Evolutionary conservation across 805 yeast species (phyloP), one percentile per base, ranked within the genome.

Genomic region (Sungouiella blattae): DNA sequence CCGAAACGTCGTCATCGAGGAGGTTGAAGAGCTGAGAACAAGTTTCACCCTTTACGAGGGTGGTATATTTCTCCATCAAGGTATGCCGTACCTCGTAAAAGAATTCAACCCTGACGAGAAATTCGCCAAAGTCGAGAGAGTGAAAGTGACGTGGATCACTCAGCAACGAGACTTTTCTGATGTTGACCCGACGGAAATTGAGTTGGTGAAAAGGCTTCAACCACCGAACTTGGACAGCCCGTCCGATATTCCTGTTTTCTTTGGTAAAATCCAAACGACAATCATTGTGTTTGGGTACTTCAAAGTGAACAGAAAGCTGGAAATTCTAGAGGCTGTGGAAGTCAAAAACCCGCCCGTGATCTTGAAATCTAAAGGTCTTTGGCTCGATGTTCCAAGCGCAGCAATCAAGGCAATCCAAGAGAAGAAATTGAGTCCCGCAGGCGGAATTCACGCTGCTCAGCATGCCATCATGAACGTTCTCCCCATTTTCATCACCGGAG

Each of bases 371-470:
- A 82, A 83, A 43, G 98, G 99, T 0, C 69, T 91, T 23, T 93
- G 98, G 98, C 73, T 93, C 5, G 96, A 93, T 55, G 71, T 93
- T 1, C 95, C 96, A 0, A 53, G 58, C 3, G 50, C 51, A n/a
- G 85, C 87, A 0, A 52, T 89, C 11, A 78, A 78, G 1, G 41
- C 78, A 2, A 67, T 91, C 21, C 61, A 67, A 3, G 57, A 54
- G 3, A 87, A 87, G 45, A 49, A 66, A 2, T 60, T 93, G 29
- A 83, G 76, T 38, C 64, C 81, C 2, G 91, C 98, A 0, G 98
- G 86, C 4, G 95, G 93, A 0, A 86, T 93, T n/a, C 99, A 93
- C 62, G 97, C 94, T 2, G 95, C 96, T 0, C 91, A 88, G 46
- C 99, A 93, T 64, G 87, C 87, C 0, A 63, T 93, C 1, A 80